phyloP scores from a whole-genome alignment of 2,329 filamentous ascomycete genomes.

The Ophiostoma montium region DNA sequence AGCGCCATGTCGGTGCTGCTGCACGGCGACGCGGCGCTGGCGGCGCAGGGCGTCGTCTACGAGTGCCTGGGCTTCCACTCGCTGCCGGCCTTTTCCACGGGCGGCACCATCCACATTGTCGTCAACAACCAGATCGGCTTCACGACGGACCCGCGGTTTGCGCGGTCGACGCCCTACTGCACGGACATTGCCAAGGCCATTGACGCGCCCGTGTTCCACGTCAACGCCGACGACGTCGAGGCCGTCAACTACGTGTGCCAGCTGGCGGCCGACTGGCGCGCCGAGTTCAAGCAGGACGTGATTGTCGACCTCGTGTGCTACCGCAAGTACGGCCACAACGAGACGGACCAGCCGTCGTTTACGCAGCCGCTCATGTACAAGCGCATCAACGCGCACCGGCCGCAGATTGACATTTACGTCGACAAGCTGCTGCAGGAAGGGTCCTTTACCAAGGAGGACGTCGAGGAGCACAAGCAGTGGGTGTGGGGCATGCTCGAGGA shows the following conservation, averaged over 20 bases:
- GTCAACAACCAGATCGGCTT: slow-evolving; percentile 99
- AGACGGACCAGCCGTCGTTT: slow-evolving; percentile 98
- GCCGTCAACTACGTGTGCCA: slow-evolving; percentile 98
- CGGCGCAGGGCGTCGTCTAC: slow-evolving; percentile 93
- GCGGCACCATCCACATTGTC: slow-evolving; percentile 90
- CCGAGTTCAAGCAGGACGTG: slow-evolving; percentile 96
- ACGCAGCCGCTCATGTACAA: slow-evolving; percentile 99
- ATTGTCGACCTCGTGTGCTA: slow-evolving; percentile 98
- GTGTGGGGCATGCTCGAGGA: slow-evolving; percentile 98
- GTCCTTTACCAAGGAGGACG: slow-evolving; percentile 92
- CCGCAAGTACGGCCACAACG: slow-evolving; percentile 97
- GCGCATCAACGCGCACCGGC: slow-evolving; percentile 72
- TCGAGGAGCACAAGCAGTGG: slow-evolving; percentile 99
- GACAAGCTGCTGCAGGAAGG: slow-evolving; percentile 83
- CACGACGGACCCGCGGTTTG: slow-evolving; percentile 94
- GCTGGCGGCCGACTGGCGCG: slow-evolving; percentile 92
- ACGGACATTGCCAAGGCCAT: slow-evolving; percentile 99
- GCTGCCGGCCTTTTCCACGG: slow-evolving; percentile 89
- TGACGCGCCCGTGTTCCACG: slow-evolving; percentile 96
- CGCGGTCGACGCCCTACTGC: slow-evolving; percentile 95
- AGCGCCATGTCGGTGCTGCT: slow-evolving; percentile 92
- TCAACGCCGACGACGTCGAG: slow-evolving; percentile 97
- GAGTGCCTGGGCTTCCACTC: slow-evolving; percentile 97
- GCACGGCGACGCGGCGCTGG: slow-evolving; percentile 94
- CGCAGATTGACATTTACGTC: slow-evolving; percentile 81